Evolutionary conservation across 176 grass and related monocot genomes (phyloP), one percentile per base, ranked within the genome.

Genomic region (Aegilops tauschii): DNA sequence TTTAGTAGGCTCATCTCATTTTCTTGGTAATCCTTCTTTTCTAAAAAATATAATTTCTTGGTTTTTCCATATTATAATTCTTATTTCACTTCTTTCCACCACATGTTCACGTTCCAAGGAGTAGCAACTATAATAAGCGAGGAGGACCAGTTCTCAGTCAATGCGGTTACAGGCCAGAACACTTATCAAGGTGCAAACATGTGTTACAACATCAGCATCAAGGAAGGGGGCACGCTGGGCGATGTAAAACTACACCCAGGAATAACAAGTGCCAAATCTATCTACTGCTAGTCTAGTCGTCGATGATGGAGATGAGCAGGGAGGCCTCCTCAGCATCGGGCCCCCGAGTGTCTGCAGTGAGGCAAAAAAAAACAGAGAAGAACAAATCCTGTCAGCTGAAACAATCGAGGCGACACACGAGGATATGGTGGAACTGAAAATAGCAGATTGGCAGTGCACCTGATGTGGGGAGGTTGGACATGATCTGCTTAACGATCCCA

Each of bases 221-320:
- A 49, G 47, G 4, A 49, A 49, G 82, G 45, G 68, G 76, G 6
- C 32, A 79, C 45, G 30, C 47, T 69, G 47, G 32, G 71, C 54
- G 62, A 35, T 58, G 20, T 45, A 34, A 67, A 79, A 65, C 12
- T 49, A 68, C 80, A 34, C 47, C 58, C 18, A 84, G 36, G 32
- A 35, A 28, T 9, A 17, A 20, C n/a, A 12, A 30, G 20, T 50
- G 69, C 12, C 17, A 23, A 50, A 50, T 50, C 13, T 49, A 13
- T 20, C 65, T 34, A 25, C n/a, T 25, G 35, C 70, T 90, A 86
- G 61, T 86, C 70, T 91, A 93, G 83, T 91, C 89, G 9, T 93
- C 83, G 23, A 88, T 88, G 30, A 93, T 88, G 83, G 86, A 20
- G 13, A 93, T 93, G 67, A 93, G 86, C 75, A 93, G 80, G 50